These are phyloP conservation scores for Benincasa hispida DNA, from an alignment of 306 rosid species.

Conservation along the genomic window DNA sequence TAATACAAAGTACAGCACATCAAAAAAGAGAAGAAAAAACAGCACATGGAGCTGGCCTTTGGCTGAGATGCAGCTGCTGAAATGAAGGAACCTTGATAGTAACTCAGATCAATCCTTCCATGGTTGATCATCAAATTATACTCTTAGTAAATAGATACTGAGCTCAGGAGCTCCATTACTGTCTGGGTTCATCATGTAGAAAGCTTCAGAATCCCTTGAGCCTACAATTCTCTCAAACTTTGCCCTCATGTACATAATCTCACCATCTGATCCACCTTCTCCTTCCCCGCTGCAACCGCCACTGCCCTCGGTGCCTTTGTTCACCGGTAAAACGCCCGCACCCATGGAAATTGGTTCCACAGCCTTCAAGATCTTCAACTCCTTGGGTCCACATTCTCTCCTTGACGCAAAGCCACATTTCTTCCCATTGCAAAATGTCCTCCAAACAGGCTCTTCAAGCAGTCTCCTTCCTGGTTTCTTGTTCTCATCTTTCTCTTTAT, in stretches of 20 bases:
- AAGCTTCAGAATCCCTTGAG: constrained; percentile 96
- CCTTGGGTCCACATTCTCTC: constrained; percentile 80
- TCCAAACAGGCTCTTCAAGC: constrained; percentile 79
- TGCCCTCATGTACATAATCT: constrained; percentile 93
- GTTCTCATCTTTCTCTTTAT: constrained; percentile 39
- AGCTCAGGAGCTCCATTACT: constrained; percentile 98
- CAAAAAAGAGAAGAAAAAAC: background rate
- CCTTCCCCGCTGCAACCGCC: background rate
- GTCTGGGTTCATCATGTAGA: constrained; percentile 99
- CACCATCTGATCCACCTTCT: constrained; percentile 43
- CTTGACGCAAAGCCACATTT: constrained; percentile 80
- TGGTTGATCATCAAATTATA: constrained; percentile 34
- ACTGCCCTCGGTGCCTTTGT: background rate
- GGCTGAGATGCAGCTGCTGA: constrained; percentile 21
- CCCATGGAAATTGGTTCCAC: constrained; percentile 96
- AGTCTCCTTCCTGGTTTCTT: constrained; percentile 17
- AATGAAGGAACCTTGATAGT: constrained; percentile 16
- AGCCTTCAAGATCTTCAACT: constrained; percentile 73
- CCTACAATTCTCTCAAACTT: constrained; percentile 98
- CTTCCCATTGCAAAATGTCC: constrained; percentile 86
- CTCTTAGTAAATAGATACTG: constrained; percentile 89
- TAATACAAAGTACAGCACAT: background rate
- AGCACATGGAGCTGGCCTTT: constrained; percentile 20
- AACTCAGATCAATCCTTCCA: constrained; percentile 11
- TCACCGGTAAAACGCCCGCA: constrained; percentile 78